Evolutionary conservation across 2,329 filamentous ascomycete genomes (phyloP).

Genomic region (Exophiala dermatitidis): DNA sequence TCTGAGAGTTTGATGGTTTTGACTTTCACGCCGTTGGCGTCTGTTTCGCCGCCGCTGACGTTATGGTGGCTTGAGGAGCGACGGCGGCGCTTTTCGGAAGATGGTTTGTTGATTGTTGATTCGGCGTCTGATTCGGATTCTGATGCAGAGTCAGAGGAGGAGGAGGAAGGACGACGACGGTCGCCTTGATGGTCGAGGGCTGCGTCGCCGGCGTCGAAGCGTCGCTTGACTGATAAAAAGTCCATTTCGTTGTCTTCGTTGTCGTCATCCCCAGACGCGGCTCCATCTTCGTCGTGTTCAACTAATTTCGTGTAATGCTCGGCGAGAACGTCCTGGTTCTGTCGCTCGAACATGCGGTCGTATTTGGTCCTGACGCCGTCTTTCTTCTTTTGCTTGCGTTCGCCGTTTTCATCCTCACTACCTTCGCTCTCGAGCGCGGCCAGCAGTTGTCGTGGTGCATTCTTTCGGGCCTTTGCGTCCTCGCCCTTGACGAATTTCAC

Average conservation of each 20-base stretch:
- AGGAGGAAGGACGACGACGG: conserved; percentile 35
- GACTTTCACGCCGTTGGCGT: conserved; percentile 28
- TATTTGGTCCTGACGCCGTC: conserved; percentile 79
- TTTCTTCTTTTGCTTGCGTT: conserved; percentile 52
- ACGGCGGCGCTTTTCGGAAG: neutral
- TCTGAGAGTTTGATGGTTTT: conserved; percentile 42
- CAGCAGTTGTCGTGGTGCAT: conserved; percentile 63
- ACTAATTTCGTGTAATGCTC: conserved; percentile 87
- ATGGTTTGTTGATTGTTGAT: neutral
- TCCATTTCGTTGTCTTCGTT: conserved; percentile 58
- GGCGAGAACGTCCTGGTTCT: conserved; percentile 93
- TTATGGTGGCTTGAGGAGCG: neutral
- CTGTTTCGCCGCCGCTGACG: conserved; percentile 29
- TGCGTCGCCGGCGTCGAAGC: conserved; percentile 65
- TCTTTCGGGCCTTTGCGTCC: conserved; percentile 79
- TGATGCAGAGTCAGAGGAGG: neutral
- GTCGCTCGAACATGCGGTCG: conserved; percentile 94
- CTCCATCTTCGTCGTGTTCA: conserved; percentile 47
- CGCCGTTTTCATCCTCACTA: conserved; percentile 39
- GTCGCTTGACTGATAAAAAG: conserved; percentile 82
- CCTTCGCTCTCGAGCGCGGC: conserved; percentile 53
- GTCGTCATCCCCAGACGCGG: conserved; percentile 22
- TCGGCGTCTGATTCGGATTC: conserved; percentile 13
- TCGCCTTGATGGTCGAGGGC: conserved; percentile 42
- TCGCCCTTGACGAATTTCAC: conserved; percentile 92